Evolutionary conservation across 371 early-diverging fungal genomes (phyloP).

Genomic region (Mortierella sp.): DNA sequence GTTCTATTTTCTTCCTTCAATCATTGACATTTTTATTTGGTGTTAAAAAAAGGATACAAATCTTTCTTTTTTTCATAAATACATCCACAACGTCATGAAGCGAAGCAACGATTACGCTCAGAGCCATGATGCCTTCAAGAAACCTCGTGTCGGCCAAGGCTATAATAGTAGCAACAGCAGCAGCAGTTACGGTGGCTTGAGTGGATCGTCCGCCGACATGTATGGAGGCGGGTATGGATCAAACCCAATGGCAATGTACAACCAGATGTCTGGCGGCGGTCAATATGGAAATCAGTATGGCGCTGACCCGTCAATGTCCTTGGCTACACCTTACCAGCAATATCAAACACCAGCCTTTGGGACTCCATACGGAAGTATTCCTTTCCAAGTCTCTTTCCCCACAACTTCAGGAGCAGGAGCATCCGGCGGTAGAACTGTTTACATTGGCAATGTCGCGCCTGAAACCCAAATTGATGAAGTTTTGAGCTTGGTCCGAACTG

Average conservation of each 20-base stretch:
- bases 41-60: neutral
- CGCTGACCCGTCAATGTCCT: slow-evolving; percentile 11
- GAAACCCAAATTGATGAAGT: slow-evolving; percentile 77
- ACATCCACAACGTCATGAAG: slow-evolving; percentile 28
- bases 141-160: slow-evolving; percentile 40
- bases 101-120: slow-evolving; percentile 53
- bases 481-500: slow-evolving; percentile 80
- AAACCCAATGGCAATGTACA: slow-evolving; percentile 46
- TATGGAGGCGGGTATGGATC: slow-evolving; percentile 34
- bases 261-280: slow-evolving; percentile 23
- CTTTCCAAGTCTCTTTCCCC: slow-evolving; percentile 42
- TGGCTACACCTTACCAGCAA: slow-evolving; percentile 22
- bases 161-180: slow-evolving; percentile 20
- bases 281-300: slow-evolving; percentile 39
- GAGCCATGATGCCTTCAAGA: slow-evolving; percentile 47
- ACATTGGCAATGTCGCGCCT: slow-evolving; percentile 80
- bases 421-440: slow-evolving; percentile 73
- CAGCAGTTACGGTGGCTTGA: slow-evolving; percentile 18
- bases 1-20: neutral
- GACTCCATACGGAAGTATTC: slow-evolving; percentile 20
- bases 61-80: neutral
- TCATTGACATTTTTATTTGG: neutral
- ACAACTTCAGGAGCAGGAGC: slow-evolving; percentile 48
- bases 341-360: slow-evolving; percentile 33
- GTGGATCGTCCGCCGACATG: slow-evolving; percentile 25